phyloP scores from a whole-genome alignment of 768 basidiomycete genomes.

The Tylopilus felleus region DNA sequence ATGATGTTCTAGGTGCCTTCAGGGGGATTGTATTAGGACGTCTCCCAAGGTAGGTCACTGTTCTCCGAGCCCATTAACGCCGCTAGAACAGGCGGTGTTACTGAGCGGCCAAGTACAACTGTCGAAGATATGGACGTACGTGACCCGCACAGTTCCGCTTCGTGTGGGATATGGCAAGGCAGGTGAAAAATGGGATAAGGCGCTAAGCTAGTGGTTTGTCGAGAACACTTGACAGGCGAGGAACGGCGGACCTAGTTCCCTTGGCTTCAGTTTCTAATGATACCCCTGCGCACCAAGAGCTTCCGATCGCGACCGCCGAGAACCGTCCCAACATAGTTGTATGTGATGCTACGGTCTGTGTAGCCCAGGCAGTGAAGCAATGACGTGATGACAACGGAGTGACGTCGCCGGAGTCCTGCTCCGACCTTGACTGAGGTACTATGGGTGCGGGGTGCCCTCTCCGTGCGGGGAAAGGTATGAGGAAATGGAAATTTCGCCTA shows the following conservation, averaged over 20 bases:
- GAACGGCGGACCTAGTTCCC: neutral
- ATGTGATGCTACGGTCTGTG: neutral
- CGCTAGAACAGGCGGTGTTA: constrained; percentile 12
- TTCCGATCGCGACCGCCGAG: neutral
- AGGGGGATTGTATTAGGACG: constrained; percentile 14
- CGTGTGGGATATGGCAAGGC: neutral
- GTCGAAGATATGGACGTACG: neutral
- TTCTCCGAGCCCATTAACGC: constrained; percentile 26
- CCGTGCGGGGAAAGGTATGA: neutral
- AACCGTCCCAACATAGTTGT: neutral
- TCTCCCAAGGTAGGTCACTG: constrained; percentile 33
- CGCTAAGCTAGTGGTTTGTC: neutral
- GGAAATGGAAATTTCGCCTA: too few relatives aligned
- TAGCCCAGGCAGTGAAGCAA: neutral
- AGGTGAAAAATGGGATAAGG: neutral
- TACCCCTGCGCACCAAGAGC: neutral
- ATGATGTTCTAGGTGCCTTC: neutral
- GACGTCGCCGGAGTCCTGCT: neutral
- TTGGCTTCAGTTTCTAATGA: neutral
- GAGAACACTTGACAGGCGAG: neutral
- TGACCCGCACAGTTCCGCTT: neutral
- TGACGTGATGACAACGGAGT: too few relatives aligned
- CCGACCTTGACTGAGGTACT: too few relatives aligned
- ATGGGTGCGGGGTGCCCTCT: neutral
- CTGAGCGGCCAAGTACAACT: constrained; percentile 13